These are phyloP conservation scores for Xerophyta viscosa DNA, from an alignment of 106 monocot species.

Conservation along the genomic window DNA sequence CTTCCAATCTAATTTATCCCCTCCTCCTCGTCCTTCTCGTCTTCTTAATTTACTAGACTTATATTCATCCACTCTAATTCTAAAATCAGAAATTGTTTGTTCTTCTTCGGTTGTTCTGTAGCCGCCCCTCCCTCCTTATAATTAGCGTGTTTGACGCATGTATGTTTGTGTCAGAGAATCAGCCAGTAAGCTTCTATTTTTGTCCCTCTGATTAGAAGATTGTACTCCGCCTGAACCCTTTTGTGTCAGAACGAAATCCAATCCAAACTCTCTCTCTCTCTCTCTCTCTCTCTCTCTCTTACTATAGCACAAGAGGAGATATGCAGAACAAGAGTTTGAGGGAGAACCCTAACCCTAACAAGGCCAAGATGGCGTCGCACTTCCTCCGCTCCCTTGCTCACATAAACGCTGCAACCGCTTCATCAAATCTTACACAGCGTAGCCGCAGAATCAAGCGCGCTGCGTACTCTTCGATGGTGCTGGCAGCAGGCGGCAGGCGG, in stretches of 20 bases:
- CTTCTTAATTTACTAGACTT: background rate
- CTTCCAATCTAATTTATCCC: background rate
- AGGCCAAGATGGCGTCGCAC: background rate
- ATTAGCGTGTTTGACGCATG: no score
- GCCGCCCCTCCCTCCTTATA: no score
- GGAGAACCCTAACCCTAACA: conserved; percentile 4
- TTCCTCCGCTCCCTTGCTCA: conserved; percentile 7
- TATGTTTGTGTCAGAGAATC: no score
- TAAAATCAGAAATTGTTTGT: no score
- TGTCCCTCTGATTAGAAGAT: no score
- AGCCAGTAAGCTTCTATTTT: no score
- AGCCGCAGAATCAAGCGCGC: conserved; percentile 4
- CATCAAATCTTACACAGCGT: background rate
- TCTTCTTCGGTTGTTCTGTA: no score
- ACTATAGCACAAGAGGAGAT: background rate
- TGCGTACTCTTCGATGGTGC: conserved; percentile 7
- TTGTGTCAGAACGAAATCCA: background rate
- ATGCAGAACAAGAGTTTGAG: background rate
- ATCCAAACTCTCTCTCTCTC: background rate
- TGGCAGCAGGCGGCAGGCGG: background rate
- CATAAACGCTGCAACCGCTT: background rate
- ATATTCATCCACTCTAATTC: background rate
- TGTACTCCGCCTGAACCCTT: no score
- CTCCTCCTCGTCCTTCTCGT: background rate
- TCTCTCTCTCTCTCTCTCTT: background rate